phyloP scores from a whole-genome alignment of 495 filamentous ascomycete species.

The Evernia prunastri region DNA sequence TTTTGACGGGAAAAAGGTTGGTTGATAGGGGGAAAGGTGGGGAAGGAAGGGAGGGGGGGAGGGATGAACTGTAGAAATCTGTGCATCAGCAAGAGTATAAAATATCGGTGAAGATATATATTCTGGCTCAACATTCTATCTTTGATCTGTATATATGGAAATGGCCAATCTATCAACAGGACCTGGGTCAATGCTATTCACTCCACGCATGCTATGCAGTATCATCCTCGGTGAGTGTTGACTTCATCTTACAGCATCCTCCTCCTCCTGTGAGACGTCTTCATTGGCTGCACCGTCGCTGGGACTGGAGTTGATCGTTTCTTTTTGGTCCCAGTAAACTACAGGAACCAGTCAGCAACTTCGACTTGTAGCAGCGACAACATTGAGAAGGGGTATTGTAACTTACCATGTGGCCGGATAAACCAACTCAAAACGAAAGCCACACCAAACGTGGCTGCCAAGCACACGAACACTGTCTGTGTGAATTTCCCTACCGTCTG shows the following conservation, averaged over 20 bases:
- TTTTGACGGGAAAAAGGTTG: not conserved
- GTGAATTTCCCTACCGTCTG: constrained; percentile 68
- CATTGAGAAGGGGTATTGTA: not conserved
- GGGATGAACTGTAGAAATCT: constrained; percentile 1
- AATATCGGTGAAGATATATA: not conserved
- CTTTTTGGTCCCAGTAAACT: constrained; percentile 17
- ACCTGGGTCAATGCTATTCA: not conserved
- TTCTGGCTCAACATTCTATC: not conserved
- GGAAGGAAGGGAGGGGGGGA: not conserved
- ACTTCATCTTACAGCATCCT: not conserved
- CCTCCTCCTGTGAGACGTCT: not conserved
- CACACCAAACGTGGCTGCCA: constrained; percentile 59
- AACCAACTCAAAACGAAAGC: constrained; percentile 61
- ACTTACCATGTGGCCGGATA: constrained; percentile 60
- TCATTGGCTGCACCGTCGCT: not conserved
- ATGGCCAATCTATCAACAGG: not conserved
- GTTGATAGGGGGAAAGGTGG: not conserved
- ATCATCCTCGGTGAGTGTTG: not conserved
- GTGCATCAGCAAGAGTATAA: not conserved
- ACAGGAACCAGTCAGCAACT: not conserved
- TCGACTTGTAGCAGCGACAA: not conserved
- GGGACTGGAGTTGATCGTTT: not conserved
- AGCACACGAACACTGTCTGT: constrained; percentile 74
- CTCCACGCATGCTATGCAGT: not conserved
- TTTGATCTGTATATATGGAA: not conserved